These are phyloP conservation scores for Nicotiana rustica DNA, from an alignment of 305 asterid species.

Conservation along the genomic window DNA sequence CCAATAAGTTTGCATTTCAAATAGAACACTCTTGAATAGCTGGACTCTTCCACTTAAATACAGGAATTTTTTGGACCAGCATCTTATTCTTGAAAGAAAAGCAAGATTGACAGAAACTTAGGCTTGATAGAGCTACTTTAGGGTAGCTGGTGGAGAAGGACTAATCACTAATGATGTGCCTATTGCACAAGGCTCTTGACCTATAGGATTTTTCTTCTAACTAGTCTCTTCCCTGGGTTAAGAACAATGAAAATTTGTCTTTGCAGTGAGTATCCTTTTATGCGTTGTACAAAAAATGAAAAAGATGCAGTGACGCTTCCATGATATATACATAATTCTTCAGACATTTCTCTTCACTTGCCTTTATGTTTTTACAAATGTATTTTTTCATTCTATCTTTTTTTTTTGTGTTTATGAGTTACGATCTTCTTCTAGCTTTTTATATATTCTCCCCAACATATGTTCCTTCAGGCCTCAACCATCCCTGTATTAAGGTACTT, in stretches of 20 bases:
- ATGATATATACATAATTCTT: neutral
- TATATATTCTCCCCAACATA: neutral
- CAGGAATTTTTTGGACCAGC: neutral
- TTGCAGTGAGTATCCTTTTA: neutral
- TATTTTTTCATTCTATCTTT: neutral
- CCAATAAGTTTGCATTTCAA: neutral
- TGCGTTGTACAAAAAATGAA: neutral
- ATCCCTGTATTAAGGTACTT: slow-evolving; percentile 2
- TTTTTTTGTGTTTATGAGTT: neutral
- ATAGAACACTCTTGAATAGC: neutral
- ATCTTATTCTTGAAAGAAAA: neutral
- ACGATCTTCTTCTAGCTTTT: neutral
- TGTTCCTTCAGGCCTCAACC: neutral
- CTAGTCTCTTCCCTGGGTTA: neutral
- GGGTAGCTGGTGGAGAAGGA: neutral
- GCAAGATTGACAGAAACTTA: neutral
- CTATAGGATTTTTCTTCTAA: slow-evolving; percentile 6
- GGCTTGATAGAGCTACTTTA: neutral
- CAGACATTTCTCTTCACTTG: neutral
- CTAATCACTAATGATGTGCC: neutral
- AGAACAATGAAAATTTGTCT: neutral
- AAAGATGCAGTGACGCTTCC: neutral
- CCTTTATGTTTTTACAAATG: neutral
- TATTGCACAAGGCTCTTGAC: neutral
- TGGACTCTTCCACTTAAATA: neutral